Conservation (phyloP, 2,329 filamentous ascomycete genomes). For the Tolypocladium endophyticum region DNA sequence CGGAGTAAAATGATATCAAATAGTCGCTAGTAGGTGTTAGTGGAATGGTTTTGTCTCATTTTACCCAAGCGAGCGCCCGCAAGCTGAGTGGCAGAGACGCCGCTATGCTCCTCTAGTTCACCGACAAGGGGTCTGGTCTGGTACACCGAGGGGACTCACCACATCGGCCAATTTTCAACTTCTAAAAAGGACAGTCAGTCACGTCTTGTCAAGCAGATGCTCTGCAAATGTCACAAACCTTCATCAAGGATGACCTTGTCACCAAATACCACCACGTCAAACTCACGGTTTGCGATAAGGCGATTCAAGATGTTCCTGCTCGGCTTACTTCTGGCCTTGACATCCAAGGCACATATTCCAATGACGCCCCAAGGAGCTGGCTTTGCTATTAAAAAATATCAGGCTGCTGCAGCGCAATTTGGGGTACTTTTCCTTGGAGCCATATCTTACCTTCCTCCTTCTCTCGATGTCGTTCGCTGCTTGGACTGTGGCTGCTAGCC, state of each 20-base stretch:
- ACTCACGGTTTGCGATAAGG: slow-evolving; percentile 80
- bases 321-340: slow-evolving; percentile 93
- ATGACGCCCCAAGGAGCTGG: slow-evolving; percentile 58
- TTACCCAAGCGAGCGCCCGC: not conserved
- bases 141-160: slow-evolving; percentile 33
- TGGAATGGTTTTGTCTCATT: slow-evolving; percentile 5
- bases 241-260: slow-evolving; percentile 98
- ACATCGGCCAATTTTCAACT: slow-evolving; percentile 91
- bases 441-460: slow-evolving; percentile 41
- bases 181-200: slow-evolving; percentile 31
- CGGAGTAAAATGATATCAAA: slow-evolving; percentile 95
- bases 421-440: not conserved
- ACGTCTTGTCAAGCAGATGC: too few relatives aligned
- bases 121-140: slow-evolving; percentile 11
- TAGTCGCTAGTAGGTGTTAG: slow-evolving; percentile 53
- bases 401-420: slow-evolving; percentile 8
- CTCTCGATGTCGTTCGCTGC: slow-evolving; percentile 55
- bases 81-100: slow-evolving; percentile 6
- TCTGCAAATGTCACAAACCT: slow-evolving; percentile 26
- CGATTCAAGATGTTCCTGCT: slow-evolving; percentile 93
- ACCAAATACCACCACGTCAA: slow-evolving; percentile 95
- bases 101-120: slow-evolving; percentile 23
- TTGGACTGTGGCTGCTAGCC: slow-evolving; percentile 72
- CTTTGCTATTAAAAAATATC: slow-evolving; percentile 29
- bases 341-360: slow-evolving; percentile 88